Base-by-base conservation (phyloP, 1,284 basidiomycete species). In the Pisolithus thermaeus region DNA sequence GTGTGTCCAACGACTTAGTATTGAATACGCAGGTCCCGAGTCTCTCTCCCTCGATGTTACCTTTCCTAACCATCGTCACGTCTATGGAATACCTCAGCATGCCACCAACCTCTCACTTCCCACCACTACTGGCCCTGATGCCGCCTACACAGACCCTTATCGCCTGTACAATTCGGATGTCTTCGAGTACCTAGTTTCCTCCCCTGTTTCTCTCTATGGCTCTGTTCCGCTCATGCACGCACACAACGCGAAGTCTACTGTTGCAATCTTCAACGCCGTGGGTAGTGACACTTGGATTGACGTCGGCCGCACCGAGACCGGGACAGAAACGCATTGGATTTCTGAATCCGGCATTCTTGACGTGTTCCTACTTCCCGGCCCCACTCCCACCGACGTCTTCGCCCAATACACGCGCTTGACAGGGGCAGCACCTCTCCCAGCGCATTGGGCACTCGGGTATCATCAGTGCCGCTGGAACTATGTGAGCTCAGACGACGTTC, bases 391-490 rank as follows among this genome's bases (percentile, higher is more conserved):
- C 9, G 84, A 87, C 7, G 78, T 97, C 41, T 94, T 97, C 69
- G 78, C 78, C 46, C 92, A 96, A 64, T 98, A 95, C 66, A 80
- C 92, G 0, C 68, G 75, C 22, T 77, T 98, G 32, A 96, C 94
- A 0, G 96, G 97, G 2, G 83, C 88, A 0, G 84, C 91, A 0
- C 84, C 87, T 2, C 75, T 99, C 16, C 97, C 97, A 0, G 87
- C 93, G 3, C 82, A 91, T 46, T 98, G 93, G 82, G 83, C 92
- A 27, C 78, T 97, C 48, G 96, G 87, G 0, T 96, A 99, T 67
- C 96, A 99, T 70, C 96, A 99, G 68, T 98, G 94, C 69, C 78
- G 97, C 43, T 99, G 97, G 97, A 99, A 99, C 71, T 99, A 99
- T 65, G 79, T 97, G 58, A 91, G 85, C 65, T 87, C 92, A 46